phyloP scores from a whole-genome alignment of 257 asterid species.

The Rhazya stricta region DNA sequence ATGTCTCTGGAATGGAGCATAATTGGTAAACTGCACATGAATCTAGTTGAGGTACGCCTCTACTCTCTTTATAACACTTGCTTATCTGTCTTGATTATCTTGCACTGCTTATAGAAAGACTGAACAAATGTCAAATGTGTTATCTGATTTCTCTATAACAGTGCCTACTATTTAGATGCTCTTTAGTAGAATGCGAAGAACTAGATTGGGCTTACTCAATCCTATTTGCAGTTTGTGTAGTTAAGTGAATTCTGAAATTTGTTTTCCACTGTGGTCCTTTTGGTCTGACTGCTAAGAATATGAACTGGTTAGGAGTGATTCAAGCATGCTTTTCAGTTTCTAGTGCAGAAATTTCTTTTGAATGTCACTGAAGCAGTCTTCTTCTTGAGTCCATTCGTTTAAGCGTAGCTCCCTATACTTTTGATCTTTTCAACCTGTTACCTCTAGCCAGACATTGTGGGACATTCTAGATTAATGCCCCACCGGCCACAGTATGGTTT shows the following conservation, averaged over 20 bases:
- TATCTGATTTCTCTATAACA: not conserved
- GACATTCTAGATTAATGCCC: not conserved
- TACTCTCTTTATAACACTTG: not conserved
- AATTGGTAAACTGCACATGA: conserved; percentile 72
- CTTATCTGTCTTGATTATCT: not conserved
- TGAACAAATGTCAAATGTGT: not conserved
- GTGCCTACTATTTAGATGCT: not conserved
- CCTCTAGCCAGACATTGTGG: not conserved
- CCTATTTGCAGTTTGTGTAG: not conserved
- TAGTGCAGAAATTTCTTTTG: not conserved
- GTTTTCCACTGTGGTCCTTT: not conserved
- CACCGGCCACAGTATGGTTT: not conserved
- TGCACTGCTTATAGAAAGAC: not conserved
- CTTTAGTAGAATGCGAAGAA: not conserved
- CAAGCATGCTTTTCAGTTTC: not conserved
- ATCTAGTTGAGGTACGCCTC: conserved; percentile 63
- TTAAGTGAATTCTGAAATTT: not conserved
- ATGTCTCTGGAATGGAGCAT: conserved; percentile 81
- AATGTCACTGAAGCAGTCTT: not conserved
- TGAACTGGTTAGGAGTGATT: not conserved
- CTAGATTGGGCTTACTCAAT: not conserved
- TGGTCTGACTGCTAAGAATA: not conserved
- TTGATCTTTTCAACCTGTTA: not conserved
- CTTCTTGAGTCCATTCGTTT: not conserved
- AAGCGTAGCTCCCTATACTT: not conserved